Conservation (phyloP, 2,329 filamentous ascomycete genomes). For the Colletotrichum orchidophilum region DNA sequence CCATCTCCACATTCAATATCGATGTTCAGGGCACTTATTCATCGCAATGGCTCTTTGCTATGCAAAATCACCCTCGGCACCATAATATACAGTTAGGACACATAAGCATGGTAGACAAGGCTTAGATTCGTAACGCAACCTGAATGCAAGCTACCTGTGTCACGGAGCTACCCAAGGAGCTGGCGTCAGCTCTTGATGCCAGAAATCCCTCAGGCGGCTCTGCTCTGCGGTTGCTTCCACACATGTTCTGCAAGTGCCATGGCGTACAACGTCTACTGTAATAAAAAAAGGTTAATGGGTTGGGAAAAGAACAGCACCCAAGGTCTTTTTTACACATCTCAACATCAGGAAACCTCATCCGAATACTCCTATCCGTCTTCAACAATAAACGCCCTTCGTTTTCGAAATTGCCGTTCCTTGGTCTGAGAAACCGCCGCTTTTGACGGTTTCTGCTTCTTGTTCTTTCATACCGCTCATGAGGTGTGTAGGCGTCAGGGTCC, state of each 20-base stretch:
- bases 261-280: constrained; percentile 15
- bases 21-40: background rate
- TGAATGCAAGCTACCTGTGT: constrained; percentile 7
- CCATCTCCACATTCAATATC: background rate
- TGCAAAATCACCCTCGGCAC: background rate
- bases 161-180: background rate
- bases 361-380: constrained; percentile 25
- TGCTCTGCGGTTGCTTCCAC: constrained; percentile 4
- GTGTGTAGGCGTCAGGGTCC: constrained; percentile 13
- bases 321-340: constrained; percentile 14
- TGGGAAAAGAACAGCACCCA: background rate
- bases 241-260: constrained; percentile 4
- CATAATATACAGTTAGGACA: background rate
- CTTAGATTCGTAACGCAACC: constrained; percentile 16
- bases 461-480: constrained; percentile 26
- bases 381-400: constrained; percentile 16
- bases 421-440: background rate
- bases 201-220: constrained; percentile 11
- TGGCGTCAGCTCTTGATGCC: constrained; percentile 23
- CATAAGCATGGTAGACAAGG: background rate
- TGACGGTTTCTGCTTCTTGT: constrained; percentile 7
- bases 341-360: constrained; percentile 2
- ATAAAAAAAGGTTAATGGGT: background rate
- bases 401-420: constrained; percentile 10
- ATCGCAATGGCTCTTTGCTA: background rate